Evolutionary conservation across 768 basidiomycete genomes (phyloP).

Genomic region (Tricholoma flavovirens): DNA sequence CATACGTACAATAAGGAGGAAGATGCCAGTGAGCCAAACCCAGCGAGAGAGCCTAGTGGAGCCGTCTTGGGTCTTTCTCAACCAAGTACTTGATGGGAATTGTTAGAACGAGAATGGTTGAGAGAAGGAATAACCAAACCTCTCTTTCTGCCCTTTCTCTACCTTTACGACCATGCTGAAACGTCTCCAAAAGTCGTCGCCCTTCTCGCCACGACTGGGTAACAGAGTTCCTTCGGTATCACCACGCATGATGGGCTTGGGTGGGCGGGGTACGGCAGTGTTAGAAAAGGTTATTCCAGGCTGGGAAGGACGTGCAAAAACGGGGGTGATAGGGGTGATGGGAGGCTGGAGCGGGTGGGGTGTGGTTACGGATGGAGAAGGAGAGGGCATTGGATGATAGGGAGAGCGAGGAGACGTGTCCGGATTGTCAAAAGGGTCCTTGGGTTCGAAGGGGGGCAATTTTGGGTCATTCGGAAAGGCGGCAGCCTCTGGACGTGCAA

Average conservation of each 20-base stretch:
- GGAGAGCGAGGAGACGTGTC: slow-evolving; percentile 9
- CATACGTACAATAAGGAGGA: slow-evolving; percentile 15
- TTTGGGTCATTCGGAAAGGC: slow-evolving; percentile 30
- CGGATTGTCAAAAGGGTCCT: slow-evolving; percentile 9
- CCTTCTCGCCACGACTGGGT: slow-evolving; percentile 63
- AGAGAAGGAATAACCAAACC: slow-evolving; percentile 29
- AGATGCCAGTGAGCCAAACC: slow-evolving; percentile 65
- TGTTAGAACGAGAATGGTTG: not conserved
- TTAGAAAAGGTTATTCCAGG: slow-evolving; percentile 40
- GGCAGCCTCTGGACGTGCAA: slow-evolving; percentile 43
- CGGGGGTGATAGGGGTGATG: slow-evolving; percentile 72
- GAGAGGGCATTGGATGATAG: slow-evolving; percentile 7
- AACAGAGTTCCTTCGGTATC: slow-evolving; percentile 62
- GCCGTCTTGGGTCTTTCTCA: slow-evolving; percentile 55
- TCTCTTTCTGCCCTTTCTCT: slow-evolving; percentile 45
- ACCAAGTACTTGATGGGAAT: slow-evolving; percentile 49
- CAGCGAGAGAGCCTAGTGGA: slow-evolving; percentile 50
- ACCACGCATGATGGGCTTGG: slow-evolving; percentile 58
- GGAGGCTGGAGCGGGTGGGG: slow-evolving; percentile 77
- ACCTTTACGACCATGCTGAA: slow-evolving; percentile 81
- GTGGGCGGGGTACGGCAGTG: slow-evolving; percentile 23
- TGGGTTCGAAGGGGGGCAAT: slow-evolving; percentile 13
- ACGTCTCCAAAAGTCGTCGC: slow-evolving; percentile 83
- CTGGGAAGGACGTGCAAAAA: slow-evolving; percentile 61
- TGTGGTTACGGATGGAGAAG: slow-evolving; percentile 29